These are phyloP conservation scores for Exophiala bonariae DNA, from an alignment of 2,329 filamentous ascomycete genomes.

Conservation along the genomic window DNA sequence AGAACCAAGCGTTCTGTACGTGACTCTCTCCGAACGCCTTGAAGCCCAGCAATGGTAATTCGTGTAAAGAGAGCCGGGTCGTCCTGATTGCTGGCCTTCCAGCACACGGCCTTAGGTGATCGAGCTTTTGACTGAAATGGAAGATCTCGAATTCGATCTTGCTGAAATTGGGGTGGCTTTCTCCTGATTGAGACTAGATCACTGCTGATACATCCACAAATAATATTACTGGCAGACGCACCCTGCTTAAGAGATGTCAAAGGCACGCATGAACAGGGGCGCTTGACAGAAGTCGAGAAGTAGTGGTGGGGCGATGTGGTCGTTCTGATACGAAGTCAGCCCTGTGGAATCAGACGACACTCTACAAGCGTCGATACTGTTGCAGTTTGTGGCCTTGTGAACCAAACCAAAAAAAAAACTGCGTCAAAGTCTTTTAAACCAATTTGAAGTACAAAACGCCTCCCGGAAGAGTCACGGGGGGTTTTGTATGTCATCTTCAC, in stretches of 20 bases:
- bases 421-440: too few species aligned
- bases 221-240: slow-evolving; percentile 10
- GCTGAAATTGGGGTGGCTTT: slow-evolving; percentile 13
- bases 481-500: slow-evolving; percentile 14
- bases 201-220: slow-evolving; percentile 20
- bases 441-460: neutral
- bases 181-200: slow-evolving; percentile 23
- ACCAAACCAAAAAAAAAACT: neutral
- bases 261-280: neutral
- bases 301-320: neutral
- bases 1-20: too few species aligned
- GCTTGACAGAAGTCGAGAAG: neutral
- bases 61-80: too few species aligned
- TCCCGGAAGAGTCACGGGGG: neutral
- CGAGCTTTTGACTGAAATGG: too few species aligned
- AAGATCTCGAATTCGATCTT: neutral
- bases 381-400: slow-evolving; percentile 7
- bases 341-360: neutral
- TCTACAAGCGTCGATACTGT: slow-evolving; percentile 10
- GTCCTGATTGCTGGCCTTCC: too few species aligned
- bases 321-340: too few species aligned
- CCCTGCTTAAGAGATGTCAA: slow-evolving; percentile 11
- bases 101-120: too few species aligned
- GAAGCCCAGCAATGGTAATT: too few species aligned
- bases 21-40: too few species aligned